Evolutionary conservation across 2,329 filamentous ascomycete species (phyloP).

Genomic region (Colletotrichum sp.): DNA sequence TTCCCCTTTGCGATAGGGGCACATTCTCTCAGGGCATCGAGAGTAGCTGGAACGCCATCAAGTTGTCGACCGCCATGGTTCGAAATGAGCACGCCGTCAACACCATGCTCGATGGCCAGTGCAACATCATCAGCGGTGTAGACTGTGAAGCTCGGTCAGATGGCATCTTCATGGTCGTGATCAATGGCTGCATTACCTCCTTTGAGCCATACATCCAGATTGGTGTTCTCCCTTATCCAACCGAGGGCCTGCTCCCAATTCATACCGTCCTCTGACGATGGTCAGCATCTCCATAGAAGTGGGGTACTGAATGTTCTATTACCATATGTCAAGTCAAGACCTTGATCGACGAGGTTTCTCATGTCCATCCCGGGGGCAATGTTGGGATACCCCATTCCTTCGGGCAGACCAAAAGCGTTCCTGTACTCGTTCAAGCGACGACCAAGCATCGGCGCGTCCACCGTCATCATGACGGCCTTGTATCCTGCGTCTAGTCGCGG

Average conservation of each 20-base stretch:
- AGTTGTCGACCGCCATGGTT: background rate
- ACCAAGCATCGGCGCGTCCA: background rate
- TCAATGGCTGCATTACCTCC: background rate
- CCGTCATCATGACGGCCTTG: background rate
- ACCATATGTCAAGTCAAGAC: background rate
- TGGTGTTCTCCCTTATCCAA: background rate
- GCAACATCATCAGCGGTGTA: background rate
- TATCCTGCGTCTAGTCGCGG: background rate
- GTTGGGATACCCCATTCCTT: background rate
- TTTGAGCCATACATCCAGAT: background rate
- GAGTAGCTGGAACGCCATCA: background rate
- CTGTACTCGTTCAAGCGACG: background rate
- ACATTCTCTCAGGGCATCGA: background rate
- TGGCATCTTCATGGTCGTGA: accelerated
- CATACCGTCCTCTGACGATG: background rate
- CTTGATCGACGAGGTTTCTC: background rate
- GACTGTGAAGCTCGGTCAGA: background rate
- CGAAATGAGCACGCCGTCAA: background rate
- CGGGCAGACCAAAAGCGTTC: background rate
- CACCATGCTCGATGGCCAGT: background rate
- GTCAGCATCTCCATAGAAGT: background rate
- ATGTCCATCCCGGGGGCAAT: background rate
- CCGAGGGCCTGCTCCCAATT: background rate
- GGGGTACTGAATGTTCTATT: background rate
- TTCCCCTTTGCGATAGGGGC: background rate